Evolutionary conservation across 768 basidiomycete species (phyloP).

Genomic region (Kwoniella mangroviensis): DNA sequence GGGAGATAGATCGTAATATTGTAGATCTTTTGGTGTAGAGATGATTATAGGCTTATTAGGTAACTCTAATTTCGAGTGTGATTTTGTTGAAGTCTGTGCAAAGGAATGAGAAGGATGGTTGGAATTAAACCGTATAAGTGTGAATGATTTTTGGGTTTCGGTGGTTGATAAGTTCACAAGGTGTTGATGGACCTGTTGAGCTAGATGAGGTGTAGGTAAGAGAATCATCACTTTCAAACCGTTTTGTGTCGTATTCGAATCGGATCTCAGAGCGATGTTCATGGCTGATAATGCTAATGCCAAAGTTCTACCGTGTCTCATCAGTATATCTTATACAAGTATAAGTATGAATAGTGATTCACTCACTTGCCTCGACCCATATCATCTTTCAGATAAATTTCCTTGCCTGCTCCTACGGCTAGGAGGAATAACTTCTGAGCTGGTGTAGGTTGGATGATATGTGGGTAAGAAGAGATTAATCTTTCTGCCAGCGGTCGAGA

Average conservation of each 20-base stretch:
- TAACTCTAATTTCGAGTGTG: not conserved
- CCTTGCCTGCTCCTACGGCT: conserved; percentile 24
- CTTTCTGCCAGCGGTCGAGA: not conserved
- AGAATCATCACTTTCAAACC: conserved; percentile 9
- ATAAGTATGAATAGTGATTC: not conserved
- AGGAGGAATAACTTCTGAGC: conserved; percentile 25
- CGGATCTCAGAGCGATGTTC: not conserved
- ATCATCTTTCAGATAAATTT: conserved; percentile 30
- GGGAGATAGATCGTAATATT: conserved; percentile 7
- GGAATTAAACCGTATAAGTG: conserved; percentile 3
- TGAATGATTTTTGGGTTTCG: conserved; percentile 5
- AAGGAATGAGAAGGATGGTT: not conserved
- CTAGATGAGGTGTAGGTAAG: conserved; percentile 25
- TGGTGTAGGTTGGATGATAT: conserved; percentile 27
- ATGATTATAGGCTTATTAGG: conserved; percentile 24
- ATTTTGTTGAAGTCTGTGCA: not conserved
- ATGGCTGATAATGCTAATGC: conserved; percentile 26
- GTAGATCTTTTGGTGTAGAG: conserved; percentile 18
- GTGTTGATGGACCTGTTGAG: conserved; percentile 18
- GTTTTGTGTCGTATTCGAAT: not conserved
- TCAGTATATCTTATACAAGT: not conserved
- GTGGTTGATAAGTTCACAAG: conserved; percentile 1
- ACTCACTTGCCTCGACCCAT: conserved; percentile 41
- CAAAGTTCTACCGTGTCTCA: not conserved
- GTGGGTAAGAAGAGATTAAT: conserved; percentile 12